These are phyloP conservation scores for Backusella macrospora DNA, from an alignment of 192 early-diverging fungal species.

Conservation along the genomic window DNA sequence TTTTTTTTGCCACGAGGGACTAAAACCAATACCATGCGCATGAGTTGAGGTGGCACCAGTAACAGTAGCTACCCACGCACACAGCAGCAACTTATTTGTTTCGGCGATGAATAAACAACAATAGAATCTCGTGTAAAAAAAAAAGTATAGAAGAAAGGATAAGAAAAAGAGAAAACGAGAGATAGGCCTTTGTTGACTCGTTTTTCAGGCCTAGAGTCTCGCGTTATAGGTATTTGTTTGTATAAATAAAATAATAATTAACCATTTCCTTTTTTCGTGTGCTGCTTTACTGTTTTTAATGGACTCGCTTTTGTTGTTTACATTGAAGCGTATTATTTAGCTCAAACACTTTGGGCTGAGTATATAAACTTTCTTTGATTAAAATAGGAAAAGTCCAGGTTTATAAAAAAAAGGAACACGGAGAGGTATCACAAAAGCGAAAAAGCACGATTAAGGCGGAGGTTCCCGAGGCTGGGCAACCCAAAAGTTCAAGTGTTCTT, in stretches of 20 bases:
- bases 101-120: constrained; percentile 9
- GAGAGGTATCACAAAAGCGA: constrained; percentile 6
- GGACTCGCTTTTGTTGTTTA: neutral
- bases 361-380: neutral
- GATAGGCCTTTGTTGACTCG: neutral
- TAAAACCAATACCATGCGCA: constrained; percentile 2
- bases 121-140: constrained; percentile 10
- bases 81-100: neutral
- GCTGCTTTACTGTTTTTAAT: neutral
- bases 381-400: constrained; percentile 14
- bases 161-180: neutral
- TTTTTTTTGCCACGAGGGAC: constrained; percentile 10
- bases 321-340: neutral
- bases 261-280: neutral
- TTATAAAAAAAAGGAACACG: constrained; percentile 3
- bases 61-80: constrained; percentile 6
- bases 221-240: neutral
- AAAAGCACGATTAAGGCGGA: constrained; percentile 14
- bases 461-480: constrained; percentile 4
- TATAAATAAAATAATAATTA: neutral
- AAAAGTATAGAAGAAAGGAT: no score
- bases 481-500: constrained; percentile 13
- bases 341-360: neutral
- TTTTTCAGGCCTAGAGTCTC: neutral
- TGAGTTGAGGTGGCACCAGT: constrained; percentile 4